phyloP scores from a whole-genome alignment of 106 monocot genomes.

The Apostasia shenzhenica region DNA sequence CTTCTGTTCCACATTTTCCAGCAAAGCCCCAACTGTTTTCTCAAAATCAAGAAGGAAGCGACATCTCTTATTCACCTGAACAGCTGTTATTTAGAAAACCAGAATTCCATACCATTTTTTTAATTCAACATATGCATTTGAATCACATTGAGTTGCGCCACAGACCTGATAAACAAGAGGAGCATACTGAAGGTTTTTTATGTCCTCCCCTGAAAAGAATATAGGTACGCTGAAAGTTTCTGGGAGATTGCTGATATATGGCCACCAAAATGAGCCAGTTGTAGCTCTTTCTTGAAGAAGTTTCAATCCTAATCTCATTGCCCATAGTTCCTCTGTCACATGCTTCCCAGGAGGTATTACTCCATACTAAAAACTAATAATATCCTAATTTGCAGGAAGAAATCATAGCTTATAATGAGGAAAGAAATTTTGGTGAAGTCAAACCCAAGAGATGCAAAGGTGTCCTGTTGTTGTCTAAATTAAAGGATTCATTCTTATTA shows the following conservation, averaged over 20 bases:
- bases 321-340: constrained; percentile 98
- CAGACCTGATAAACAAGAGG: constrained; percentile 87
- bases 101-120: background rate
- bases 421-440: background rate
- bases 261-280: constrained; percentile 89
- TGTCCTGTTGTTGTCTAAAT: no score
- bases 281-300: constrained; percentile 90
- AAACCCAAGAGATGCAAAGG: background rate
- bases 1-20: constrained; percentile 23
- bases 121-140: background rate
- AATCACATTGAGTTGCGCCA: background rate
- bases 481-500: background rate
- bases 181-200: constrained; percentile 80
- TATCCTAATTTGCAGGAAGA: constrained; percentile 33
- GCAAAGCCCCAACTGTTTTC: constrained; percentile 41
- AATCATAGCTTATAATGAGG: constrained; percentile 19
- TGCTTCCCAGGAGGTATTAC: constrained; percentile 56
- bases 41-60: constrained; percentile 85
- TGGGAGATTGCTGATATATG: constrained; percentile 90
- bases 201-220: constrained; percentile 84
- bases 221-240: constrained; percentile 75
- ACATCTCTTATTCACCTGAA: constrained; percentile 95
- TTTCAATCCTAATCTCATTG: constrained; percentile 87
- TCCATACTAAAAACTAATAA: constrained; percentile 33
- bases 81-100: constrained; percentile 1